A percentile compares a stretch with the other conserved stretches of the same genome.
These are phyloP conservation scores for Aspergillus phoenicis DNA, from an alignment of 2,329 filamentous ascomycete species.

Conservation along the genomic window DNA sequence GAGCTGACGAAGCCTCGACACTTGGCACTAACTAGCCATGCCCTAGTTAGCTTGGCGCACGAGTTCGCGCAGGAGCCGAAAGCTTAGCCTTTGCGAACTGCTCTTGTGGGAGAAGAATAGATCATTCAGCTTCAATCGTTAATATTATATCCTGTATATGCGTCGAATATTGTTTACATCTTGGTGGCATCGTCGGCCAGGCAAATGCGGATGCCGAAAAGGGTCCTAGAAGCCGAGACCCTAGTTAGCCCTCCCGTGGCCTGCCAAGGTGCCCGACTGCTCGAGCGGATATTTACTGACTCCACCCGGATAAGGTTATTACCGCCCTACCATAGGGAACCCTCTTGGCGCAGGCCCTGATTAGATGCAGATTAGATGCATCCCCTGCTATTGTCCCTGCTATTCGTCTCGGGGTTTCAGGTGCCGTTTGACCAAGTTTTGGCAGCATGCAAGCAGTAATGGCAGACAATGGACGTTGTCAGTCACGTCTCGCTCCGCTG, in stretches of 20 bases:
- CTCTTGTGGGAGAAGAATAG: too few relatives aligned
- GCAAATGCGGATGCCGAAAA: neutral
- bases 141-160: neutral
- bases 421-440: too few relatives aligned
- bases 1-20: constrained; percentile 8
- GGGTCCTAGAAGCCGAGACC: neutral
- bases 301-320: constrained; percentile 9
- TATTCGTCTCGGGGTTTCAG: too few relatives aligned
- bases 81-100: neutral
- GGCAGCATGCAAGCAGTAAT: too few relatives aligned
- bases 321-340: neutral
- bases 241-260: neutral
- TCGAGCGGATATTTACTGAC: neutral
- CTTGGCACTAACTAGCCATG: neutral
- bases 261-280: neutral
- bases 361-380: neutral
- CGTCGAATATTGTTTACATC: neutral
- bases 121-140: neutral
- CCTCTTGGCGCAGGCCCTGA: neutral
- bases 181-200: neutral
- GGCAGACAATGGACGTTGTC: too few relatives aligned
- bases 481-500: neutral
- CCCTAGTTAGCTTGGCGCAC: neutral
- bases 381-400: neutral
- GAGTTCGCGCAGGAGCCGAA: neutral